Base-by-base conservation (phyloP, 1,284 basidiomycete species). In the Moesziomyces globuligerus region DNA sequence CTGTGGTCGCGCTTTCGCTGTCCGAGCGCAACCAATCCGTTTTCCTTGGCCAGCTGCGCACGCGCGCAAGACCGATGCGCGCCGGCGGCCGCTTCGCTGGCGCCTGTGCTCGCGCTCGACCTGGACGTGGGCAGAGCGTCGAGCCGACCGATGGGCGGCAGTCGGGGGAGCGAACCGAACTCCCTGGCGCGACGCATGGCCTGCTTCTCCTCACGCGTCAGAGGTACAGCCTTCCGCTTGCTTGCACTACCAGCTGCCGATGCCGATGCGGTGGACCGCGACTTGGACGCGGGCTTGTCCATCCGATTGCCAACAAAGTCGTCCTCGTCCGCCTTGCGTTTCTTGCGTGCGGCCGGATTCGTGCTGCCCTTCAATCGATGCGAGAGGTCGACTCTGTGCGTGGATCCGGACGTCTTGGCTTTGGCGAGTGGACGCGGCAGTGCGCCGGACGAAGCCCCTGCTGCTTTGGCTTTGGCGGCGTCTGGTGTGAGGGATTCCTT, bases 191-290 rank as follows among this genome's bases (percentile, higher is more conserved):
- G 48, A 29, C 58, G 62, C 39, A 60, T 66, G 2, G 58, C 57
- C 42, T 72, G 60, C 62, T 75, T 72, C 37, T 75, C 74, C 44
- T 75, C 74, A 18, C 74, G 47, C 11, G 74, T 75, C 58, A 75
- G 47, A 0, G 71, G 64, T 3, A 64, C 38, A 0, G 69, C 34
- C 25, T 59, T 64, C 25, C 40, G 43, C 28, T 55, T 58, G n/a
- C n/a, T n/a, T n/a, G n/a, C n/a, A 23, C 51, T 25, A 13, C 54
- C 42, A 18, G 45, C 40, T n/a, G 59, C 38, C 10, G 57, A 46
- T 11, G 53, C 29, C 4, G 46, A 49, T 8, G 23, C 9, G 2
- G 45, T 37, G 6, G 34, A 17, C 9, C 43, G 40, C 7, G 48
- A 42, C 20, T 23, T 38, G n/a, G 45, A 41, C 11, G 55, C 53